A percentile compares a stretch with the other conserved stretches of the same genome.
phyloP scores from a whole-genome alignment of 1,284 basidiomycete species.

The Ceratobasidium sp. region DNA sequence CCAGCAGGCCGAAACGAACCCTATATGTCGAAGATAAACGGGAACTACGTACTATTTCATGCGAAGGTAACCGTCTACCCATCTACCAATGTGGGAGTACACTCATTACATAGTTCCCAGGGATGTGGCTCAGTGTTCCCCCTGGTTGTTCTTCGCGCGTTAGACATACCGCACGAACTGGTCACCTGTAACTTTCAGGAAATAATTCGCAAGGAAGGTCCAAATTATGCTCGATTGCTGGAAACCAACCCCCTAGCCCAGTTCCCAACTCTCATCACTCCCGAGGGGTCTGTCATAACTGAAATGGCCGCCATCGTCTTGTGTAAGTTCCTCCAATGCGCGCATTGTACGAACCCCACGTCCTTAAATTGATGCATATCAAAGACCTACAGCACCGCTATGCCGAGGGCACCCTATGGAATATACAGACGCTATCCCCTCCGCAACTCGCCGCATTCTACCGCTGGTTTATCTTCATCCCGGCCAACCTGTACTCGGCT shows the following conservation, averaged over 20 bases:
- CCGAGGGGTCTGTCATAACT: slow-evolving; percentile 46
- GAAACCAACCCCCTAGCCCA: slow-evolving; percentile 47
- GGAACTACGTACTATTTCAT: slow-evolving; percentile 27
- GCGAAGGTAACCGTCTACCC: neutral
- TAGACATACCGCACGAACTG: slow-evolving; percentile 46
- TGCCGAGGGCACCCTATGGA: slow-evolving; percentile 43
- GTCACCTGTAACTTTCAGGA: slow-evolving; percentile 41
- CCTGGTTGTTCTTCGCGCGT: slow-evolving; percentile 29
- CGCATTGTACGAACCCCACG: neutral
- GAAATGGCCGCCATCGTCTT: slow-evolving; percentile 48
- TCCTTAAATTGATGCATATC: neutral
- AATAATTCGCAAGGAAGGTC: slow-evolving; percentile 39
- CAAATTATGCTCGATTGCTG: slow-evolving; percentile 42
- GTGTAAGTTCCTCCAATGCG: slow-evolving; percentile 34
- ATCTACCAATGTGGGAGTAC: neutral
- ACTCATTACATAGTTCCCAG: neutral
- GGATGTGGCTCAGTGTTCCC: slow-evolving; percentile 23
- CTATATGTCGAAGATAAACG: neutral
- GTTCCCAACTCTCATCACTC: slow-evolving; percentile 49
- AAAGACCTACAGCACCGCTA: slow-evolving; percentile 47
- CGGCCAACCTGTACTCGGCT: slow-evolving; percentile 46
- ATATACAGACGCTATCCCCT: slow-evolving; percentile 30
- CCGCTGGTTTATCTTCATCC: slow-evolving; percentile 47
- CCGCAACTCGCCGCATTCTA: slow-evolving; percentile 48
- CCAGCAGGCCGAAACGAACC: too few relatives aligned